These are phyloP conservation scores for Gomphus bonarii DNA, from an alignment of 1,284 basidiomycete species.

Conservation along the genomic window DNA sequence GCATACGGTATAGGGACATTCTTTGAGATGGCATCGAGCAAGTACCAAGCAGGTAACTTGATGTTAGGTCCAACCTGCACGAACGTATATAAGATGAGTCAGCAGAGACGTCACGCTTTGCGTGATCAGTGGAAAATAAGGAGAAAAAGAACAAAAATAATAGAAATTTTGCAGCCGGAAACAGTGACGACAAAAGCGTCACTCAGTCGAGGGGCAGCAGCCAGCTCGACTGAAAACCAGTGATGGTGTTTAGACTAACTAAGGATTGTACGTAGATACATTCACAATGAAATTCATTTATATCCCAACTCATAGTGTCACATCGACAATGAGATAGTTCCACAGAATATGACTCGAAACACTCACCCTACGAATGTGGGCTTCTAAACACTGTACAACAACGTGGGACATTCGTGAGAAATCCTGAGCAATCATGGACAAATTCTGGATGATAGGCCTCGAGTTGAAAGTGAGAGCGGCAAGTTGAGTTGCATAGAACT, in stretches of 20 bases:
- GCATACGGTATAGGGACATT: constrained; percentile 89
- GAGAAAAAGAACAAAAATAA: constrained; percentile 15
- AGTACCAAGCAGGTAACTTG: constrained; percentile 91
- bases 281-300: background rate
- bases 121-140: constrained; percentile 19
- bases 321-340: background rate
- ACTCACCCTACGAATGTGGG: constrained; percentile 85
- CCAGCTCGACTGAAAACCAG: constrained; percentile 1
- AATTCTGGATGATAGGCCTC: constrained; percentile 86
- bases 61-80: constrained; percentile 79
- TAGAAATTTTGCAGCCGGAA: constrained; percentile 9
- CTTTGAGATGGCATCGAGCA: constrained; percentile 94
- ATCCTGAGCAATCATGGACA: constrained; percentile 93
- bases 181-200: background rate
- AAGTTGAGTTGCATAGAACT: constrained; percentile 71
- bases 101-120: constrained; percentile 37
- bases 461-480: constrained; percentile 90
- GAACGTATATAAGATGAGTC: constrained; percentile 40
- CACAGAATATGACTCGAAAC: constrained; percentile 1
- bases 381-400: constrained; percentile 81
- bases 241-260: constrained; percentile 6
- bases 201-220: background rate
- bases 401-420: constrained; percentile 71
- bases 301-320: background rate
- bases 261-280: constrained; percentile 5